Conservation (phyloP, 176 grass and related monocot species). For the Bolboschoenus planiculmis region DNA sequence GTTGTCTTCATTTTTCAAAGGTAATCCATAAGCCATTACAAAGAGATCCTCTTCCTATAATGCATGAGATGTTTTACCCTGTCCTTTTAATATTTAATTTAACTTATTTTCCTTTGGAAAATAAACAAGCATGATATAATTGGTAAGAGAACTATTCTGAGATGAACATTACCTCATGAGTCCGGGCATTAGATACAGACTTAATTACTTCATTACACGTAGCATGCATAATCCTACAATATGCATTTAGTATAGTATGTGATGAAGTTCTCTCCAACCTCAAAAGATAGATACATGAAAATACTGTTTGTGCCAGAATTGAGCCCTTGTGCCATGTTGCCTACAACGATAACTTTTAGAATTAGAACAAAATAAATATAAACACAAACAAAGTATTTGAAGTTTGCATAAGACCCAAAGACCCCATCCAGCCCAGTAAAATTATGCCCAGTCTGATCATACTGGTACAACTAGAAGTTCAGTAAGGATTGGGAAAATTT, state of each 20-base stretch:
- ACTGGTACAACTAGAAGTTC: neutral
- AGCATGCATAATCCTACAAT: conserved; percentile 75
- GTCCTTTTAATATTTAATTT: conserved; percentile 1
- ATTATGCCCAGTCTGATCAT: neutral
- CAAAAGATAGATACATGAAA: conserved; percentile 94
- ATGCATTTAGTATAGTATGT: conserved; percentile 82
- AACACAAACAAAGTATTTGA: neutral
- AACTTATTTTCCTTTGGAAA: neutral
- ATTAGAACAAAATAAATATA: conserved; percentile 6
- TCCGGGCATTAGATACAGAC: conserved; percentile 66
- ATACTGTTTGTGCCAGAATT: conserved; percentile 83
- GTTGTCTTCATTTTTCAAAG: conserved; percentile 79
- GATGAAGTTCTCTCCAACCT: conserved; percentile 87
- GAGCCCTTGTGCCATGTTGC: conserved; percentile 95
- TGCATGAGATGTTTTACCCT: conserved; percentile 11
- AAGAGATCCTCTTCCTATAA: conserved; percentile 92
- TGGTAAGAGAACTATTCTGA: conserved; percentile 19
- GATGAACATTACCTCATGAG: conserved; percentile 66
- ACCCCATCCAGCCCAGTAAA: neutral
- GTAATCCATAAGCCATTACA: conserved; percentile 80
- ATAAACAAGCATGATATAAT: neutral
- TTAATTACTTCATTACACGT: conserved; percentile 82
- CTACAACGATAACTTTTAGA: conserved; percentile 28
- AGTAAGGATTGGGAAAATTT: neutral
- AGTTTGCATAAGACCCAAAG: neutral